phyloP scores from a whole-genome alignment of 2,329 filamentous ascomycete genomes.

The Paraconiothyrium brasiliense region DNA sequence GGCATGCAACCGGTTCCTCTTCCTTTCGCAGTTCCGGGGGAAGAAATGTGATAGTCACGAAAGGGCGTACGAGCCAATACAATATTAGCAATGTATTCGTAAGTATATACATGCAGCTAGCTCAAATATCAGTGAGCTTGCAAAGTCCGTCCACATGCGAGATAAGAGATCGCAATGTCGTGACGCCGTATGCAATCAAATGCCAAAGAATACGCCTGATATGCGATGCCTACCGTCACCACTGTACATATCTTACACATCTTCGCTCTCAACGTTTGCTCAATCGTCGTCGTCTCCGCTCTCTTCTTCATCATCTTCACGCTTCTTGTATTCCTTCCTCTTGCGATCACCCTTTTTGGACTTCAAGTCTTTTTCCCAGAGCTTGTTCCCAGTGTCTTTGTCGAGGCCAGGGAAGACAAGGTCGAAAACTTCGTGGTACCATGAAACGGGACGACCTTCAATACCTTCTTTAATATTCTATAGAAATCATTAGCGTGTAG shows the following conservation, averaged over 20 bases:
- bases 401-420: slow-evolving; percentile 88
- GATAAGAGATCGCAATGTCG: slow-evolving; percentile 6
- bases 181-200: slow-evolving; percentile 16
- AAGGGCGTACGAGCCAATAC: background rate
- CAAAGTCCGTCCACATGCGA: slow-evolving; percentile 4
- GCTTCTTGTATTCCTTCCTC: slow-evolving; percentile 42
- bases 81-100: slow-evolving; percentile 6
- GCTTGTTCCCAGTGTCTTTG: slow-evolving; percentile 72
- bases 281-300: slow-evolving; percentile 44
- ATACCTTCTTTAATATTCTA: slow-evolving; percentile 99
- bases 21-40: background rate
- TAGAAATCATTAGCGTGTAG: slow-evolving; percentile 27
- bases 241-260: slow-evolving; percentile 24
- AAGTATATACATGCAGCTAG: slow-evolving; percentile 6
- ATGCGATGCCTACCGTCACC: slow-evolving; percentile 22
- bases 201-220: slow-evolving; percentile 20
- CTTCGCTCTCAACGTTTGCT: slow-evolving; percentile 9
- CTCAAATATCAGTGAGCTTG: background rate
- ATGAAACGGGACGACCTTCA: slow-evolving; percentile 87
- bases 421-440: slow-evolving; percentile 94
- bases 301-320: slow-evolving; percentile 59
- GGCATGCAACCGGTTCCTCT: background rate
- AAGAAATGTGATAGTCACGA: background rate
- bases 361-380: slow-evolving; percentile 72
- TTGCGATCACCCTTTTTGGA: slow-evolving; percentile 48